phyloP scores from a whole-genome alignment of 148 eudicot genomes.

The Linanthus parryae region DNA sequence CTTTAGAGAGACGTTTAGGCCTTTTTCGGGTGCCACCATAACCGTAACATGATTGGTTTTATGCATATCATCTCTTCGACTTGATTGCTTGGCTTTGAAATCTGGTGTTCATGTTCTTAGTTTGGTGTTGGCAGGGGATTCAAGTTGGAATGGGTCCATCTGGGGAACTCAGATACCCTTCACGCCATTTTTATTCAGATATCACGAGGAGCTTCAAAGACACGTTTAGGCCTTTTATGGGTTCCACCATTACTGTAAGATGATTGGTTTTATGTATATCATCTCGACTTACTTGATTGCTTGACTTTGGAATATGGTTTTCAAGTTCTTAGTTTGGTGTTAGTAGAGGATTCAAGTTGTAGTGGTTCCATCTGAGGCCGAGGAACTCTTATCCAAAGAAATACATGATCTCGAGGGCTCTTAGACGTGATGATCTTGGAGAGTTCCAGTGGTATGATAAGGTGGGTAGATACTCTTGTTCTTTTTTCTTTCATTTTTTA shows the following conservation, averaged over 20 bases:
- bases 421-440: constrained; percentile 35
- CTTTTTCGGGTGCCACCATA: constrained; percentile 35
- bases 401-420: constrained; percentile 27
- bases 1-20: constrained; percentile 41
- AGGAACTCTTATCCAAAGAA: constrained; percentile 31
- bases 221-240: constrained; percentile 37
- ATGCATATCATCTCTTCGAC: not conserved
- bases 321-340: constrained; percentile 11
- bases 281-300: constrained; percentile 1
- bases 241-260: constrained; percentile 42
- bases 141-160: constrained; percentile 58
- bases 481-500: not conserved
- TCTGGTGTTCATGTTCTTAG: constrained; percentile 13
- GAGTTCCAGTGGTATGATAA: constrained; percentile 51
- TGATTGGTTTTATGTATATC: not conserved
- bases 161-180: constrained; percentile 51
- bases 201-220: constrained; percentile 46
- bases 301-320: constrained; percentile 7
- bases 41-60: constrained; percentile 31
- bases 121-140: constrained; percentile 29
- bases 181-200: constrained; percentile 34
- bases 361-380: constrained; percentile 51
- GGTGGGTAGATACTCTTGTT: constrained; percentile 18
- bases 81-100: constrained; percentile 3
- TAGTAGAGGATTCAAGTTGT: constrained; percentile 50